Percentiles rank a stretch among this genome's conserved stretches.
These are phyloP conservation scores for Botryotinia convoluta DNA, from an alignment of 2,329 filamentous ascomycete genomes.

Conservation along the genomic window DNA sequence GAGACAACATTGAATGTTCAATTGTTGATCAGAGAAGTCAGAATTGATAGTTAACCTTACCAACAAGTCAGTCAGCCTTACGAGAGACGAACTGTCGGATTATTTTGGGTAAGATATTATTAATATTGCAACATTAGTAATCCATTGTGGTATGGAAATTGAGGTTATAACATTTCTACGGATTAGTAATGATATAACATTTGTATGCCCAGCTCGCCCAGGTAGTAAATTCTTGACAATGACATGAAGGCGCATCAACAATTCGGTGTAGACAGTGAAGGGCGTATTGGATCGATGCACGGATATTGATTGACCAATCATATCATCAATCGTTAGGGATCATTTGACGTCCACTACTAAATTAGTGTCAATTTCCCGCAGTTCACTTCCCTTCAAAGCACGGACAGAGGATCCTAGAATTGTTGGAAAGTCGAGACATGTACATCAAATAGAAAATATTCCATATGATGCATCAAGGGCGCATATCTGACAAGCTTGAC, in stretches of 20 bases:
- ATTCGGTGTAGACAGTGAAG: conserved; percentile 1
- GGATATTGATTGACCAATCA: not conserved
- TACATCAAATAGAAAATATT: not conserved
- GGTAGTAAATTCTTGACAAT: not conserved
- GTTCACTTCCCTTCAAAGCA: not conserved
- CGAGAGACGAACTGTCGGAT: not conserved
- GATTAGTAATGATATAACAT: not conserved
- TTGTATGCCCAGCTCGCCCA: too few relatives aligned
- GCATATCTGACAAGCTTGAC: conserved; percentile 14
- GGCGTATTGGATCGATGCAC: not conserved
- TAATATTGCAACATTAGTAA: not conserved
- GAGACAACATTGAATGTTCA: too few relatives aligned
- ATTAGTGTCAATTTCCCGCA: not conserved
- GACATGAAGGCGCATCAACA: not conserved
- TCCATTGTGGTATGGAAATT: not conserved
- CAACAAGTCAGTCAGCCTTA: not conserved
- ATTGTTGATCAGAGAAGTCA: not conserved
- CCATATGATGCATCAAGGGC: conserved; percentile 3
- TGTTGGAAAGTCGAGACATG: not conserved
- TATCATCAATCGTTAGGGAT: not conserved
- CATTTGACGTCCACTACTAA: not conserved
- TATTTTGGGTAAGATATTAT: not conserved
- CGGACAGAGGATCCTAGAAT: not conserved
- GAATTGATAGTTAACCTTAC: not conserved
- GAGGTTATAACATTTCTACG: not conserved